Evolutionary conservation across 306 rosid species (phyloP).

Genomic region (Biancaea sappan): DNA sequence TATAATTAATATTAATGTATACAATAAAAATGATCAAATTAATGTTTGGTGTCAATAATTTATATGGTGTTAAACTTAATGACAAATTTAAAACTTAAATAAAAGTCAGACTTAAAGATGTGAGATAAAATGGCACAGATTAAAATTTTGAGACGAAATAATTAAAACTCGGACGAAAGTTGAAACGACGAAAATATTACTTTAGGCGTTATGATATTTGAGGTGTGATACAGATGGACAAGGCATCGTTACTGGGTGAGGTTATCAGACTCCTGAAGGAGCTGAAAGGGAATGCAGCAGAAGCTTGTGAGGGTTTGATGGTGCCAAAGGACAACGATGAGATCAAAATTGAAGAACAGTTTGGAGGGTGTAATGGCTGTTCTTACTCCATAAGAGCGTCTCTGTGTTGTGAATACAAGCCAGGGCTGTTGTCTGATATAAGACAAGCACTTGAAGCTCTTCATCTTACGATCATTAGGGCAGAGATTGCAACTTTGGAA

Average conservation of each 20-base stretch:
- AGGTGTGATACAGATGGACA: constrained; percentile 96
- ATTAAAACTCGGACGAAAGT: no score
- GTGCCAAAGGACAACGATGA: constrained; percentile 68
- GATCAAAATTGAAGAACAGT: constrained; percentile 64
- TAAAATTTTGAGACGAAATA: no score
- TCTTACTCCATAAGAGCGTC: constrained; percentile 65
- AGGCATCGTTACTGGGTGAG: constrained; percentile 44
- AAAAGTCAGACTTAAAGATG: no score
- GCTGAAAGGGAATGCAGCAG: constrained; percentile 45
- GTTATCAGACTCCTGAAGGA: constrained; percentile 52
- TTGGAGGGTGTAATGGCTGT: constrained; percentile 53
- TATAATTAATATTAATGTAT: no score
- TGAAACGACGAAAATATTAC: no score
- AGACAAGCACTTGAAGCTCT: constrained; percentile 66
- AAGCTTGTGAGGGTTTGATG: constrained; percentile 56
- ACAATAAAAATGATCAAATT: no score
- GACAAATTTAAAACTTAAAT: no score
- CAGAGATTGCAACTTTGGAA: constrained; percentile 68
- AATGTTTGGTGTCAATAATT: no score
- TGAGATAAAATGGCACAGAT: no score
- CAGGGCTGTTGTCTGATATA: constrained; percentile 55
- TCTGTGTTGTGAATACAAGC: constrained; percentile 63
- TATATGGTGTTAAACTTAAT: no score
- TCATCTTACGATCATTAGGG: constrained; percentile 58
- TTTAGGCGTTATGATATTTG: no score